Evolutionary conservation across 345 rosid genomes (phyloP).

Genomic region (Citrus inodora): DNA sequence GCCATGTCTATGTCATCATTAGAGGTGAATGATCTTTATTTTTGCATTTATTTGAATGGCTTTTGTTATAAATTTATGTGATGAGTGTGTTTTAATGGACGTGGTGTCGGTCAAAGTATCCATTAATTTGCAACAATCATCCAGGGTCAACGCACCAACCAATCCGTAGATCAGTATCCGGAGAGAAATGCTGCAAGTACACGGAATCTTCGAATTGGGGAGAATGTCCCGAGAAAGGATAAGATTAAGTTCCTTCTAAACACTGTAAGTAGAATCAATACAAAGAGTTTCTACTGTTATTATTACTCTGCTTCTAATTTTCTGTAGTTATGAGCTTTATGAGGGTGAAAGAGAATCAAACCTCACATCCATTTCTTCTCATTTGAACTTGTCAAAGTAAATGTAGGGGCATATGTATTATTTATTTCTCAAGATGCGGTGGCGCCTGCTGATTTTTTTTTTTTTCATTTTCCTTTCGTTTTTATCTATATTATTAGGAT

Average conservation of each 20-base stretch:
- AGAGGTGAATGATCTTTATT: constrained; percentile 12
- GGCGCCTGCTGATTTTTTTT: too few relatives aligned
- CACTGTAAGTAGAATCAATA: constrained; percentile 54
- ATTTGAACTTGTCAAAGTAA: background rate
- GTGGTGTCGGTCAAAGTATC: background rate
- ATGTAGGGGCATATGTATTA: background rate
- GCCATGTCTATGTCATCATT: background rate
- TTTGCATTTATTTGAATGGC: background rate
- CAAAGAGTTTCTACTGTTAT: background rate
- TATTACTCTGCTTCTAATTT: background rate
- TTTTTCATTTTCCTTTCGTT: too few relatives aligned
- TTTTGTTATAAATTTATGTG: background rate
- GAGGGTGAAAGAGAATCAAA: background rate
- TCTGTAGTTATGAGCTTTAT: background rate
- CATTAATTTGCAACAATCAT: constrained; percentile 9
- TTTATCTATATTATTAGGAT: too few relatives aligned
- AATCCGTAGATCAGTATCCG: constrained; percentile 13
- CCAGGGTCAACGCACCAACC: constrained; percentile 12
- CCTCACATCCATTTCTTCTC: background rate
- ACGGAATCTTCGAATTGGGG: constrained; percentile 43
- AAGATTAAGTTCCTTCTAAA: constrained; percentile 60
- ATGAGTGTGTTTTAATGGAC: background rate
- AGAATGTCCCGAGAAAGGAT: constrained; percentile 71
- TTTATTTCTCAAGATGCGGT: background rate
- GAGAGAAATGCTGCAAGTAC: constrained; percentile 25